These are phyloP conservation scores for Suillus discolor DNA, from an alignment of 768 basidiomycete genomes.

Conservation along the genomic window DNA sequence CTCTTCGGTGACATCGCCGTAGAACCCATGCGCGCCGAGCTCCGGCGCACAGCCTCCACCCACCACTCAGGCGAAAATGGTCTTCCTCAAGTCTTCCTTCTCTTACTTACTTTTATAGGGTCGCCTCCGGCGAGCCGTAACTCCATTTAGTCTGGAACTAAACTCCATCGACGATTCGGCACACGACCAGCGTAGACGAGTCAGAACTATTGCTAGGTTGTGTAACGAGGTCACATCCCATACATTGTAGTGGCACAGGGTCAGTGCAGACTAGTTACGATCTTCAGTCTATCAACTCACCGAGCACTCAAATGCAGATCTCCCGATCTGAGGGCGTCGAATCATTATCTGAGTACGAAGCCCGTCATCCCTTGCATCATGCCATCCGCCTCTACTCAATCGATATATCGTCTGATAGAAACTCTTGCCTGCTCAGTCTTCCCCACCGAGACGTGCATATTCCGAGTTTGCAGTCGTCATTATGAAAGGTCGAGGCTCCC, in stretches of 20 bases:
- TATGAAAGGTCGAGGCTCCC: background rate
- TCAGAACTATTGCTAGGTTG: background rate
- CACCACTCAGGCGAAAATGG: no score
- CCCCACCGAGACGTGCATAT: background rate
- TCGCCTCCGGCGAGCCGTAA: background rate
- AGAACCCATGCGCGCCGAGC: slow-evolving; percentile 70
- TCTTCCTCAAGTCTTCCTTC: no score
- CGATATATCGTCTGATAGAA: background rate
- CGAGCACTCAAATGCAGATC: background rate
- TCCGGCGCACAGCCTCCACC: slow-evolving; percentile 53
- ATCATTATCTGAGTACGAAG: background rate
- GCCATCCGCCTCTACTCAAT: background rate
- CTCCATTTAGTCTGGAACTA: background rate
- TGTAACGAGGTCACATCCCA: background rate
- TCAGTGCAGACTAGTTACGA: background rate
- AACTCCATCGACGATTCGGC: background rate
- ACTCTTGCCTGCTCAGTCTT: background rate
- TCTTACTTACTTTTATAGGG: background rate
- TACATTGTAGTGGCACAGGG: background rate
- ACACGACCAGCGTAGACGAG: background rate
- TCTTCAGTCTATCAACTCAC: background rate
- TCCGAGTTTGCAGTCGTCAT: background rate
- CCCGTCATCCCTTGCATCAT: background rate
- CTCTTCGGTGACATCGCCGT: slow-evolving; percentile 59
- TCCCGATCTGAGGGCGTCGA: background rate